Percentiles rank a stretch among this genome's conserved stretches.
Evolutionary conservation across 768 basidiomycete genomes (phyloP).

Genomic region (Sutorius australiensis): DNA sequence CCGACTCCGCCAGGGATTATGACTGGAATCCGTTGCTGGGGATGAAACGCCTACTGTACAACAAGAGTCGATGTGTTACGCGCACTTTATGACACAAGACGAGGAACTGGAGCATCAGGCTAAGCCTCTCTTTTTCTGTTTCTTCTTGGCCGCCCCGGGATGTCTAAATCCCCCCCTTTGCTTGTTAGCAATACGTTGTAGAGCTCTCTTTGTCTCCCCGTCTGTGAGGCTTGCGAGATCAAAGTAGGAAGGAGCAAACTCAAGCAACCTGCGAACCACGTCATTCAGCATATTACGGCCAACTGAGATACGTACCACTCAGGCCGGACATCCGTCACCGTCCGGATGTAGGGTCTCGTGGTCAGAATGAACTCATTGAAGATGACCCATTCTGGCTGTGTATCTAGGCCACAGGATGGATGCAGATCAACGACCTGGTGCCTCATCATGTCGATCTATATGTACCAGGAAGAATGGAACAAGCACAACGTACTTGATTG

Average conservation of each 20-base stretch:
- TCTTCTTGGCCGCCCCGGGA: slow-evolving; percentile 18
- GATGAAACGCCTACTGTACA: too few relatives aligned
- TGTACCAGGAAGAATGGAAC: neutral
- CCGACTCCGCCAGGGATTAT: too few relatives aligned
- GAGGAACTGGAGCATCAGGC: neutral
- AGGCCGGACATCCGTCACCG: slow-evolving; percentile 78
- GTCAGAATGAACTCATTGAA: slow-evolving; percentile 96
- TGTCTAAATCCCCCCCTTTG: slow-evolving; percentile 38
- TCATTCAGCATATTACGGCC: neutral
- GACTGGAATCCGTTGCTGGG: too few relatives aligned
- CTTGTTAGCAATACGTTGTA: slow-evolving; percentile 56
- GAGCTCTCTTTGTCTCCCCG: slow-evolving; percentile 65
- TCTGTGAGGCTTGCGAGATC: slow-evolving; percentile 62
- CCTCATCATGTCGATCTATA: neutral
- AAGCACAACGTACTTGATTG: slow-evolving; percentile 62
- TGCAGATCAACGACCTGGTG: slow-evolving; percentile 40
- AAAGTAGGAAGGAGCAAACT: slow-evolving; percentile 64
- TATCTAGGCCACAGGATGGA: slow-evolving; percentile 83
- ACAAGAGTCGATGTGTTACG: too few relatives aligned
- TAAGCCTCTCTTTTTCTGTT: slow-evolving; percentile 3
- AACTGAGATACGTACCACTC: slow-evolving; percentile 63
- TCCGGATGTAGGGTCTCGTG: slow-evolving; percentile 83
- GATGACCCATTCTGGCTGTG: slow-evolving; percentile 86
- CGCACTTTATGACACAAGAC: too few relatives aligned
- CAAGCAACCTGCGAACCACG: slow-evolving; percentile 49